Conservation (phyloP, 345 rosid species). For the Lumnitzera littorea region DNA sequence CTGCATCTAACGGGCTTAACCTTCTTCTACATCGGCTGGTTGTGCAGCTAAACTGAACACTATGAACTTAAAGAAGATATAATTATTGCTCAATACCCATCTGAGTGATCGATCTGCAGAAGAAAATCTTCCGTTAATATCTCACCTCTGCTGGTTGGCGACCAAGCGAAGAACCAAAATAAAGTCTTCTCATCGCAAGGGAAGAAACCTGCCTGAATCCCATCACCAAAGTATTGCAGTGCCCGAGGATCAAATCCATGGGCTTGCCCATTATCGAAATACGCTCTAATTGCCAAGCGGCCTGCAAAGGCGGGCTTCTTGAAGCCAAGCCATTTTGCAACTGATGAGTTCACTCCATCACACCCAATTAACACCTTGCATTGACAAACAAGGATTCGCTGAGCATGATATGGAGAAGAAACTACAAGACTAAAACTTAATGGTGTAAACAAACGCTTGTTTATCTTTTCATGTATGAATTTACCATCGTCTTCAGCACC, state of each 20-base stretch:
- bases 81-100: too few species aligned
- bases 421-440: background rate
- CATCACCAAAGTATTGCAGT: constrained; percentile 34
- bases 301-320: constrained; percentile 28
- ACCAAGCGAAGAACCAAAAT: constrained; percentile 13
- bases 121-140: background rate
- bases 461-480: background rate
- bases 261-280: constrained; percentile 19
- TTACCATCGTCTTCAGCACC: constrained; percentile 52
- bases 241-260: constrained; percentile 38
- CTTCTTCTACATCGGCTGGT: too few species aligned
- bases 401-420: too few species aligned
- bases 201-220: constrained; percentile 40
- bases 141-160: constrained; percentile 26
- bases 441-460: background rate
- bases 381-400: background rate
- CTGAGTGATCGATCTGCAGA: too few species aligned
- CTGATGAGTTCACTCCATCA: constrained; percentile 63
- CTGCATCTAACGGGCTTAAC: too few species aligned
- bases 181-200: constrained; percentile 35
- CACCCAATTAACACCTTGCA: constrained; percentile 61
- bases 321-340: constrained; percentile 62
- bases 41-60: too few species aligned
- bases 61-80: too few species aligned
- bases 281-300: constrained; percentile 42